Evolutionary conservation across 345 rosid genomes (phyloP).

Genomic region (Euphorbia peplus): DNA sequence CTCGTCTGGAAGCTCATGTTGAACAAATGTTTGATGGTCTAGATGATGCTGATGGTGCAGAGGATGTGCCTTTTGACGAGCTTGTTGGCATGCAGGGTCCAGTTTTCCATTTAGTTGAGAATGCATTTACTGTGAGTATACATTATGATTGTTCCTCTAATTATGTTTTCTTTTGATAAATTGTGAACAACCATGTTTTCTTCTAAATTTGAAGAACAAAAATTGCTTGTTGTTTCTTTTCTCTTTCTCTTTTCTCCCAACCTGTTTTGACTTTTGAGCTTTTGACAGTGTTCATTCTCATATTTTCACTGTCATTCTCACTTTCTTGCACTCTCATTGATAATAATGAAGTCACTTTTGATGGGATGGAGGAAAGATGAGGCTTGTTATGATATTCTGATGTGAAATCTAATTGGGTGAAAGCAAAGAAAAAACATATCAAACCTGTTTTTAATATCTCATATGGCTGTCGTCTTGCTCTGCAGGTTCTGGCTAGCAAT

Average conservation of each 20-base stretch:
- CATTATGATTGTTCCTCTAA: not conserved
- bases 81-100: conserved; percentile 99
- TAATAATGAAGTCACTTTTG: not conserved
- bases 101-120: conserved; percentile 97
- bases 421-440: not conserved
- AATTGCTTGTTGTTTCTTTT: not conserved
- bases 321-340: not conserved
- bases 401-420: not conserved
- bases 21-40: conserved; percentile 99
- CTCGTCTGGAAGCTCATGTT: conserved; percentile 97
- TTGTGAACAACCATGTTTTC: not conserved
- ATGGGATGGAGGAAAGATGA: not conserved
- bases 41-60: conserved; percentile 99
- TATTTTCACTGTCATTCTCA: not conserved
- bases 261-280: not conserved
- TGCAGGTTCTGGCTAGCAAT: conserved; percentile 97
- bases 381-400: not conserved
- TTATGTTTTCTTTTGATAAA: not conserved
- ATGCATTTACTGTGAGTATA: conserved; percentile 91
- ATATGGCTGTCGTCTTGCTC: conserved; percentile 16
- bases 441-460: not conserved
- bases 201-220: not conserved
- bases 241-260: too few species aligned
- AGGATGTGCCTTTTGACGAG: conserved; percentile 99
- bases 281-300: not conserved